Evolutionary conservation across 164 flowering plant species (phyloP), one percentile per base, ranked within the genome.

Genomic region (Warburgia ugandensis): DNA sequence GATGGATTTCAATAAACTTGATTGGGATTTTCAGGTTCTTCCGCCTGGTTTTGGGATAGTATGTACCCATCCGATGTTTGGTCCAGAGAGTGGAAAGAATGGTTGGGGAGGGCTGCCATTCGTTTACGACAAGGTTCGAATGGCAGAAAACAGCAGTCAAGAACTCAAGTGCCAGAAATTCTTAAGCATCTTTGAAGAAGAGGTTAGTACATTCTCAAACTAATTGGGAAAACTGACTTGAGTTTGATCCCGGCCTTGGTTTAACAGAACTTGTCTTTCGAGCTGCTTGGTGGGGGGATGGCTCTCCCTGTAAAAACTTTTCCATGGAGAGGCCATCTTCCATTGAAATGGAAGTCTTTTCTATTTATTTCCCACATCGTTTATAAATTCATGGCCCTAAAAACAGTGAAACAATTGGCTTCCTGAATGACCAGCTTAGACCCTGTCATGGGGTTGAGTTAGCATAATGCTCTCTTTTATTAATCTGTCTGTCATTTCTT

Each of bases 11-110:
- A 20, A 26, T 46, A 5, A 8, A 42, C 9, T 5, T 22, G 10
- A 22, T 22, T 22, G 25, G 7, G 0, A 23, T 14, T 30, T 32
- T 14, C 56, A 68, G 73, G 64, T 65, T n/a, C 69, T 69, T 13
- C 73, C 73, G 28, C 54, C 69, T 17, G 65, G 45, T 13, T 69
- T 69, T 23, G 73, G 70, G 30, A 58, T 69, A 22, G 45, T 69
- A 3, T 69, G 73, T 23, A 65, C 73, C 1, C 73, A 69, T 37
- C 73, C 73, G 5, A 69, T 69, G 73, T 65, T 69, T 23, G 73
- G 73, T 29, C 73, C 73, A 0, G 73, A 69, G 29, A 69, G 73
- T 14, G 73, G 70, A 8, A 69, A 65, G 22, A 47, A 69, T 14
- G 61, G 73, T 0, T 69, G 73, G 73, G 28, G 32, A 0, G 65